Base-by-base conservation (phyloP, 1,139 yeast species). In the Blastobotrys indianensis region DNA sequence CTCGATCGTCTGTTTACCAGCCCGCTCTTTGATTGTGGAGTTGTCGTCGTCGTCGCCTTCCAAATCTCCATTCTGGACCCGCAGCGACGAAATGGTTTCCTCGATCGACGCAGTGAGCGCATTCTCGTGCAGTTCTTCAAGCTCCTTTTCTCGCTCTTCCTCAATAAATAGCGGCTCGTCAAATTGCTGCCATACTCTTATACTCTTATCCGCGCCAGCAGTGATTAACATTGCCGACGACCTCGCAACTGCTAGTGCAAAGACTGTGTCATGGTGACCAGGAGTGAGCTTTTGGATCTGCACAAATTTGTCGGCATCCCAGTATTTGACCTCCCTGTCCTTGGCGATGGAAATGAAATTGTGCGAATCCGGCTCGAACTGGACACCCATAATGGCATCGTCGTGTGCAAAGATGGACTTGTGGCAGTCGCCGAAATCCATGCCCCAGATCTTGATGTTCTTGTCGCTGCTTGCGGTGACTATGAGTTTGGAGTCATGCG, bases 281-380 rank as follows among this genome's bases (percentile, higher is more conserved):
- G 85, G 94, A 2, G 85, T 77, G 39, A 90, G 70, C 60, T 84
- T 85, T 65, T 92, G 97, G 54, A 92, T 79, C 64, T 94, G 85
- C 58, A 87, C 97, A 64, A 92, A 92, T 67, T 92, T 92, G 60
- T 86, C 95, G 54, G 97, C 98, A 65, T 92, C 98, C 98, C 98
- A 92, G 64, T 87, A 88, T 66, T 94, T 92, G 48, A 92, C 77
- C 53, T 82, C 67, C 11, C 87, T 90, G 65, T 92, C 99, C 63
- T 92, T 92, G 41, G 94, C 83, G 49, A 88, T 81, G 44, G 95
- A 84, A 66, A 94, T 85, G 64, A 94, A 88, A 64, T 90, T 80
- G 63, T 90, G 96, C 10, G 85, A 75, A 13, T 80, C 82, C 1
- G 95, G 94, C 51, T 88, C 76, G 60, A 92, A 92, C 51, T 71